A percentile compares a stretch with the other conserved stretches of the same genome.
Evolutionary conservation across 345 rosid species (phyloP).

Genomic region (Passiflora organensis): DNA sequence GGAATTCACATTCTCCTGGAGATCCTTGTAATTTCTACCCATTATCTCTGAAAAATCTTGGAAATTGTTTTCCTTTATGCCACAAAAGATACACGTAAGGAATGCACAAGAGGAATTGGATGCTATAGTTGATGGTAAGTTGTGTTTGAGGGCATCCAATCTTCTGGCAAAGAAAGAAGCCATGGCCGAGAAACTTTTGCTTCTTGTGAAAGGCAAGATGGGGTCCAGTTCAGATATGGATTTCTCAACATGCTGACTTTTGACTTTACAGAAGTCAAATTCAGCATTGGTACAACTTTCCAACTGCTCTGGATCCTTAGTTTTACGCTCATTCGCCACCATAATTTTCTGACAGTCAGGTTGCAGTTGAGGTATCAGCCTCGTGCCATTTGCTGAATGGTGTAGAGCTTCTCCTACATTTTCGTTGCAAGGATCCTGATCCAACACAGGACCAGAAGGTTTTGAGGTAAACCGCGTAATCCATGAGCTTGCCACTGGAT

Average conservation of each 20-base stretch:
- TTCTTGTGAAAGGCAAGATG: conserved; percentile 29
- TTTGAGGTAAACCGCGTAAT: conserved; percentile 63
- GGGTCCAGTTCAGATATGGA: conserved; percentile 20
- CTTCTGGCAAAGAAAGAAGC: conserved; percentile 63
- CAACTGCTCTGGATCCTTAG: conserved; percentile 12
- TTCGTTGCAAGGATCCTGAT: conserved; percentile 17
- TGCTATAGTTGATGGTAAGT: conserved; percentile 28
- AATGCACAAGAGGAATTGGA: conserved; percentile 28
- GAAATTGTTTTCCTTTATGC: too few relatives aligned
- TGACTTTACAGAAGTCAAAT: conserved; percentile 23
- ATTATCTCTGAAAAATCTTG: too few relatives aligned
- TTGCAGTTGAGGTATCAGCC: conserved; percentile 13
- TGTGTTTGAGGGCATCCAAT: conserved; percentile 65
- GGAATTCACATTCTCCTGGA: too few relatives aligned
- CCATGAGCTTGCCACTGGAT: conserved; percentile 61
- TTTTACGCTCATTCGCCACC: conserved; percentile 5
- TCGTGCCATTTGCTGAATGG: conserved; percentile 24
- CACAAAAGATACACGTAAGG: conserved; percentile 71
- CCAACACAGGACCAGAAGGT: conserved; percentile 19
- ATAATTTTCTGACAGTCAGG: too few relatives aligned
- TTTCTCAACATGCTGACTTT: conserved; percentile 29
- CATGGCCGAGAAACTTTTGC: conserved; percentile 53
- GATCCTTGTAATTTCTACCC: too few relatives aligned
- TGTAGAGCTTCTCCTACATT: conserved; percentile 17
- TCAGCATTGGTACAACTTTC: conserved; percentile 27